phyloP scores from a whole-genome alignment of 495 filamentous ascomycete species.

The Lasiosphaeris hirsuta region DNA sequence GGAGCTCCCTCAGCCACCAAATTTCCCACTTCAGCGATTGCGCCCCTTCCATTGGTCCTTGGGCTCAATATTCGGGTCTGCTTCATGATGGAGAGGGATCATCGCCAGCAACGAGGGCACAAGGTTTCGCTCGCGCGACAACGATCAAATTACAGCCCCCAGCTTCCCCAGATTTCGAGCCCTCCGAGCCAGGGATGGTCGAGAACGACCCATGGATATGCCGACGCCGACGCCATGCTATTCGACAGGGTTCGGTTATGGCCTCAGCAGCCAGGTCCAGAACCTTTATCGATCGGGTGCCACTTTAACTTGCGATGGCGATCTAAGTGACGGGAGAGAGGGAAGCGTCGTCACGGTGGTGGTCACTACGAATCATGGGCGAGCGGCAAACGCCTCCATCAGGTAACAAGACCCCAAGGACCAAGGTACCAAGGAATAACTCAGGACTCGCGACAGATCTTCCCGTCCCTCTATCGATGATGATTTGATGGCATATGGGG shows the following conservation, averaged over 20 bases:
- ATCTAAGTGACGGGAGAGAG: neutral
- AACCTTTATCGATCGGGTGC: too few species aligned
- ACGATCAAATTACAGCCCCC: neutral
- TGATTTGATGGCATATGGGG: slow-evolving; percentile 19
- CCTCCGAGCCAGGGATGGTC: neutral
- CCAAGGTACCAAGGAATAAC: neutral
- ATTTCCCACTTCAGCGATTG: too few species aligned
- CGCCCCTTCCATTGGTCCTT: too few species aligned
- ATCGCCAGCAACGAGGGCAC: neutral
- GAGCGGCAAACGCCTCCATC: slow-evolving; percentile 2
- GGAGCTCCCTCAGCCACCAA: too few species aligned
- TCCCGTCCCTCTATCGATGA: slow-evolving; percentile 13
- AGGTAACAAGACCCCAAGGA: neutral
- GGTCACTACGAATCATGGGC: neutral
- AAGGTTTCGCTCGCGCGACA: slow-evolving; percentile 3
- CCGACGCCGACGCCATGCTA: neutral
- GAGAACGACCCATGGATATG: slow-evolving; percentile 2
- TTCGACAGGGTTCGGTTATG: neutral
- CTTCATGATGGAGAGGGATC: too few species aligned
- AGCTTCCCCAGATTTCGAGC: slow-evolving; percentile 15
- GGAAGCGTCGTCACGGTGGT: too few species aligned
- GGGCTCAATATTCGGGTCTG: too few species aligned
- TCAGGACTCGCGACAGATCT: slow-evolving; percentile 2
- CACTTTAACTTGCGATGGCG: neutral
- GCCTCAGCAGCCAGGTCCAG: neutral